Conservation (phyloP, 1,284 basidiomycete genomes). For the Meira nashicola region DNA sequence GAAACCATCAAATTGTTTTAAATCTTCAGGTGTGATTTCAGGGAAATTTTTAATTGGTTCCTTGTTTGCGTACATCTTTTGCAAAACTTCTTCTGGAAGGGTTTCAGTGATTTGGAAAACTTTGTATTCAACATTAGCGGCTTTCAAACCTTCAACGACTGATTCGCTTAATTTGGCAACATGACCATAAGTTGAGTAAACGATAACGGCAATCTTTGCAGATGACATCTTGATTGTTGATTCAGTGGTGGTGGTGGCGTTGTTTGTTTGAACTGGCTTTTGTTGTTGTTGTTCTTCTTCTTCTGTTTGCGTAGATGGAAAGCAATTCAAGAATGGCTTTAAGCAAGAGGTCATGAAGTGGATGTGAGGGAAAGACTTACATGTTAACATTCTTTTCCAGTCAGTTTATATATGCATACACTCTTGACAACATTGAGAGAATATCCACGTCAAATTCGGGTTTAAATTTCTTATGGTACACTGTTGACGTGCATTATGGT, state of each 20-base stretch:
- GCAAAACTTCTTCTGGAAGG: slow-evolving; percentile 69
- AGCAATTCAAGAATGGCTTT: too few species aligned
- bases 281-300: neutral
- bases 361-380: too few species aligned
- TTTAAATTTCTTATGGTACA: too few species aligned
- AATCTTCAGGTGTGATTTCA: slow-evolving; percentile 63
- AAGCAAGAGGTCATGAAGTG: too few species aligned
- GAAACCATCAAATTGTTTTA: slow-evolving; percentile 60
- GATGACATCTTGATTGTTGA: neutral
- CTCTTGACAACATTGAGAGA: too few species aligned
- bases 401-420: too few species aligned
- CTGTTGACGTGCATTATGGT: too few species aligned
- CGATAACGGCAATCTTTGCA: slow-evolving; percentile 33
- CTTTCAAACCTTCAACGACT: slow-evolving; percentile 67
- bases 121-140: slow-evolving; percentile 66
- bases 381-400: too few species aligned
- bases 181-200: slow-evolving; percentile 38
- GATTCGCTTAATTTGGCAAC: slow-evolving; percentile 68
- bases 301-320: too few species aligned
- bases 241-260: neutral
- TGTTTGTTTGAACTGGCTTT: neutral
- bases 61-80: slow-evolving; percentile 66
- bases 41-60: slow-evolving; percentile 54
- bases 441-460: too few species aligned
- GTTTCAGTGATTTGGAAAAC: slow-evolving; percentile 74